Evolutionary conservation across 352 stramenopile genomes (phyloP), one percentile per base, ranked within the genome.

Genomic region (Poterioochromonas sp.): DNA sequence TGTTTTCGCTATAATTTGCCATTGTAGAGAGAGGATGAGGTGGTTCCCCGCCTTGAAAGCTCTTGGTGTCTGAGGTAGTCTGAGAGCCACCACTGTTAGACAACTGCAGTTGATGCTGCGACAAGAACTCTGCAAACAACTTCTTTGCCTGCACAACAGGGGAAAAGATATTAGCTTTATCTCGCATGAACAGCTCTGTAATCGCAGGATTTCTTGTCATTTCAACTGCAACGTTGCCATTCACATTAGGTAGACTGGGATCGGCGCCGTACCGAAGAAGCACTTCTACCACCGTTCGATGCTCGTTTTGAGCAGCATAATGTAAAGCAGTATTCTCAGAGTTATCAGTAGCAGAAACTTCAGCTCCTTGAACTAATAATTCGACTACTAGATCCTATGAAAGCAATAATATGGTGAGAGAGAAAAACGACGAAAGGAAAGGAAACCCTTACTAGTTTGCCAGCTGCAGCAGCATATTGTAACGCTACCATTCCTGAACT

Each of bases 371-470:
- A 40, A 37, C 8, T 11, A 77, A 12, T n/a, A 77, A 29, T 32
- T 77, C 69, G 26, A 70, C 69, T 37, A 77, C 41, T 22, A 77
- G 44, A 12, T 77, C 69, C 69, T 69, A 54, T 5, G n/a, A 20
- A 8, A 74, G 3, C 12, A 74, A 8, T 15, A 34, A 20, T 20
- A 60, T 20, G 5, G 65, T 43, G 32, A 74, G 39, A 20, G 11
- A 37, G 65, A 74, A 54, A n/a, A 12, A 53, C 5, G 43, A n/a
- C 11, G 26, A 34, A 60, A 74, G 34, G 39, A 74, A n/a, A 37
- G 39, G 5, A 34, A 5, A 37, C 11, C 5, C 8, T 5, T 32
- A 37, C 20, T 34, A 37, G 32, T 8, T 74, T 12, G 43, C 20
- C 34, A 74, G 22, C 39, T 8, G 5, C 39, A n/a, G 12, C 26